Evolutionary conservation across 306 rosid species (phyloP).

Genomic region (Cicer yamashitae): DNA sequence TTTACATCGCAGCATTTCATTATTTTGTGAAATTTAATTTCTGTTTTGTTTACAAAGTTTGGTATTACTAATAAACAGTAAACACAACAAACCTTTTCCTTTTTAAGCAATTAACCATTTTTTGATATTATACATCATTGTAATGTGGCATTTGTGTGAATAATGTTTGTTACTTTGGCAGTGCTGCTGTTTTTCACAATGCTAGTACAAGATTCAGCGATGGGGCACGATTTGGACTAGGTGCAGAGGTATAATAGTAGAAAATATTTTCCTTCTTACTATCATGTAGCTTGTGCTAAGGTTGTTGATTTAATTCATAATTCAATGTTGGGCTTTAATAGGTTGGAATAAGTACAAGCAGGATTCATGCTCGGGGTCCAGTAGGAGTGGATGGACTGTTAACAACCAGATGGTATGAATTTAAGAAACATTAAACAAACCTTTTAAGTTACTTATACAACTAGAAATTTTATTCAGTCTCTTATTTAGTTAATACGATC

Average conservation of each 20-base stretch:
- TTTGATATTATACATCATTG: not conserved
- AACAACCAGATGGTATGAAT: constrained; percentile 88
- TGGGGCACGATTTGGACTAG: constrained; percentile 95
- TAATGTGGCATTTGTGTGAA: constrained; percentile 11
- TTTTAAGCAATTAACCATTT: constrained; percentile 34
- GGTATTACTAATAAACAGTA: constrained; percentile 24
- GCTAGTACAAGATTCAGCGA: constrained; percentile 97
- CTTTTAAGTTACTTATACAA: constrained; percentile 5
- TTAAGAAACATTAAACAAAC: constrained; percentile 10
- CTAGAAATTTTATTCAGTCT: constrained; percentile 10
- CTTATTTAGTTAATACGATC: constrained; percentile 1
- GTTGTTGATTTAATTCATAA: constrained; percentile 20
- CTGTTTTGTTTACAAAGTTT: not conserved
- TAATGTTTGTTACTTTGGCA: constrained; percentile 49
- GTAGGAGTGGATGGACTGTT: constrained; percentile 98
- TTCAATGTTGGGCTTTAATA: constrained; percentile 37
- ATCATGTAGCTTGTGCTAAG: constrained; percentile 6
- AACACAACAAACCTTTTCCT: constrained; percentile 13
- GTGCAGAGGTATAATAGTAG: constrained; percentile 79
- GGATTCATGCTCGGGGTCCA: constrained; percentile 98
- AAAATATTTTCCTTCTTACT: constrained; percentile 11
- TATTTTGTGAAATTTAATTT: constrained; percentile 11
- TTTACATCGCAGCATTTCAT: constrained; percentile 8
- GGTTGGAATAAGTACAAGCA: constrained; percentile 98
- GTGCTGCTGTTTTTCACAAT: constrained; percentile 98